Evolutionary conservation across 192 early-diverging fungal species (phyloP).

Genomic region (Backusella macrospora): DNA sequence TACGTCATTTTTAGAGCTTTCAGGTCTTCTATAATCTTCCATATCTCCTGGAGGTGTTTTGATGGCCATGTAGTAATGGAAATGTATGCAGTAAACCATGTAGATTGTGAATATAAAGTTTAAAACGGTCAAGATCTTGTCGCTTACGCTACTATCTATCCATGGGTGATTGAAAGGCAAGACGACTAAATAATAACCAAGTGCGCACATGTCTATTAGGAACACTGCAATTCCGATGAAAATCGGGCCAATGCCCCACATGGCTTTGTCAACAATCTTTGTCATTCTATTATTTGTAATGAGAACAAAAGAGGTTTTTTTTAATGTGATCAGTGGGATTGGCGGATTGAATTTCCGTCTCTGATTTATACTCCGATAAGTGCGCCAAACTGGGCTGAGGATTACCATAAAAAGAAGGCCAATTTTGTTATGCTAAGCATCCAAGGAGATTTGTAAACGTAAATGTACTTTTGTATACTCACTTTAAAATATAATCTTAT

Average conservation of each 20-base stretch:
- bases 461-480: no score
- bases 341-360: no score
- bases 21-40: not conserved
- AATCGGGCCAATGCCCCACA: constrained; percentile 51
- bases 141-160: constrained; percentile 31
- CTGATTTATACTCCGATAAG: no score
- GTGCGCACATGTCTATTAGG: constrained; percentile 46
- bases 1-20: not conserved
- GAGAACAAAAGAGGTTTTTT: constrained; percentile 4
- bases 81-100: constrained; percentile 54
- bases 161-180: constrained; percentile 52
- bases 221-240: constrained; percentile 53
- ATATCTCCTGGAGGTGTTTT: constrained; percentile 52
- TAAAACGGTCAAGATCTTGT: constrained; percentile 37
- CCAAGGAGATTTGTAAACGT: no score
- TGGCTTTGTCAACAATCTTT: constrained; percentile 46
- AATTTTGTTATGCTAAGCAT: no score
- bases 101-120: constrained; percentile 49
- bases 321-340: not conserved
- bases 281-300: constrained; percentile 18
- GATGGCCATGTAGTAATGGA: constrained; percentile 61
- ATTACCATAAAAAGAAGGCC: no score
- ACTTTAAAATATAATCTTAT: no score
- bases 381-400: no score
- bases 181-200: constrained; percentile 49